These are phyloP conservation scores for Peniophora sp. DNA, from an alignment of 1,284 basidiomycete genomes.

Conservation along the genomic window DNA sequence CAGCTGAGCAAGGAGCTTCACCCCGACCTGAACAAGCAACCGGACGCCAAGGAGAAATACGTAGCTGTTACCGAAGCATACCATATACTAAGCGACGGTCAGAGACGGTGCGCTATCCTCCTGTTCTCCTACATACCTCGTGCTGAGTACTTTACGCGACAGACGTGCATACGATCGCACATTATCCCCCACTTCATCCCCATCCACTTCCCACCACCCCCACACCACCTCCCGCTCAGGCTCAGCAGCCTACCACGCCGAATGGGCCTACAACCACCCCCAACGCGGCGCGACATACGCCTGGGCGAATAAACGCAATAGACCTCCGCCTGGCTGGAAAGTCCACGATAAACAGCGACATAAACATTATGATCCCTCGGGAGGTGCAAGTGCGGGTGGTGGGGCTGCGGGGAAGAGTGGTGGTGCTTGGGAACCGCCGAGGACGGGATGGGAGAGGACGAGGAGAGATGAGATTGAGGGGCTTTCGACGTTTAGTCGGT, in stretches of 20 bases:
- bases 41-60: constrained; percentile 31
- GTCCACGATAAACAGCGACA: constrained; percentile 1
- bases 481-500: constrained; percentile 21
- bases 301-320: constrained; percentile 25
- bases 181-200: constrained; percentile 4
- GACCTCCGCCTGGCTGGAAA: constrained; percentile 10
- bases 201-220: too few species aligned
- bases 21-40: constrained; percentile 36
- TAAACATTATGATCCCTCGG: not conserved
- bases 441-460: constrained; percentile 12
- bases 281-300: constrained; percentile 29
- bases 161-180: constrained; percentile 30
- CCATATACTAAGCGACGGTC: constrained; percentile 35
- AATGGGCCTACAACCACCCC: constrained; percentile 2
- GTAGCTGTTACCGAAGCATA: constrained; percentile 43
- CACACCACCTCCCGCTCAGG: not conserved
- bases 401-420: constrained; percentile 19
- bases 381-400: not conserved
- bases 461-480: constrained; percentile 17
- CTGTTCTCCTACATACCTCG: not conserved
- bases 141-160: not conserved
- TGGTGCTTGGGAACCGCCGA: constrained; percentile 17
- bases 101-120: constrained; percentile 29
- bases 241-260: constrained; percentile 1
- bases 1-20: constrained; percentile 45